Evolutionary conservation across 2,329 filamentous ascomycete species (phyloP).

Genomic region (Epichloe gansuensis): DNA sequence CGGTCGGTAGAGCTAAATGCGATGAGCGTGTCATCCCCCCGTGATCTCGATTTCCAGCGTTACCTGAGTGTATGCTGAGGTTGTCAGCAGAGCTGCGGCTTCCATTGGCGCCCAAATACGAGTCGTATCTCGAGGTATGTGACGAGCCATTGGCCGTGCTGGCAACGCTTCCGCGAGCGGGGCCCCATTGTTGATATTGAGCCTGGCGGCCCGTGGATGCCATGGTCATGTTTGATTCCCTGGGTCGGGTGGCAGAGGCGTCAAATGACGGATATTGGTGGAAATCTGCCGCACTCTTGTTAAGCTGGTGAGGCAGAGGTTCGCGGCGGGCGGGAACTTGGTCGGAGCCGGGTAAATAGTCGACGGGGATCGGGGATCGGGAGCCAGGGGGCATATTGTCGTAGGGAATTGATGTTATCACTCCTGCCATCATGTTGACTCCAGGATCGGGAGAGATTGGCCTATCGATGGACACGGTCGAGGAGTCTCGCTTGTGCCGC

Average conservation of each 20-base stretch:
- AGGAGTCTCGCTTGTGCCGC: slow-evolving; percentile 62
- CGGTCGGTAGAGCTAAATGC: slow-evolving; percentile 37
- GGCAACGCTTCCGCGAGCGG: slow-evolving; percentile 38
- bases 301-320: slow-evolving; percentile 70
- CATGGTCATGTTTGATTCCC: slow-evolving; percentile 44
- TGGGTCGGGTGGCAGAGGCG: slow-evolving; percentile 25
- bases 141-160: slow-evolving; percentile 36
- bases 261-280: slow-evolving; percentile 79
- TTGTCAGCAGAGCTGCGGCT: slow-evolving; percentile 43
- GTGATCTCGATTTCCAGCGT: slow-evolving; percentile 30
- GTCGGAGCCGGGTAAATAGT: slow-evolving; percentile 58
- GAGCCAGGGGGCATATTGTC: slow-evolving; percentile 54
- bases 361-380: slow-evolving; percentile 57
- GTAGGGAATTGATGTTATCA: slow-evolving; percentile 82
- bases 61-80: slow-evolving; percentile 44
- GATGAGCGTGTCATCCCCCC: slow-evolving; percentile 17
- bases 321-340: slow-evolving; percentile 53
- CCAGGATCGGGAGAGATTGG: slow-evolving; percentile 50
- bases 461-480: slow-evolving; percentile 57
- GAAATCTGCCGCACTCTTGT: slow-evolving; percentile 64
- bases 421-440: slow-evolving; percentile 63
- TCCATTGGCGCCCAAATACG: slow-evolving; percentile 45
- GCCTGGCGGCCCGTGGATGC: slow-evolving; percentile 56
- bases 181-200: slow-evolving; percentile 67
- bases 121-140: slow-evolving; percentile 50